Base-by-base conservation (phyloP, 1,139 yeast genomes). In the Candida frijolesensis region DNA sequence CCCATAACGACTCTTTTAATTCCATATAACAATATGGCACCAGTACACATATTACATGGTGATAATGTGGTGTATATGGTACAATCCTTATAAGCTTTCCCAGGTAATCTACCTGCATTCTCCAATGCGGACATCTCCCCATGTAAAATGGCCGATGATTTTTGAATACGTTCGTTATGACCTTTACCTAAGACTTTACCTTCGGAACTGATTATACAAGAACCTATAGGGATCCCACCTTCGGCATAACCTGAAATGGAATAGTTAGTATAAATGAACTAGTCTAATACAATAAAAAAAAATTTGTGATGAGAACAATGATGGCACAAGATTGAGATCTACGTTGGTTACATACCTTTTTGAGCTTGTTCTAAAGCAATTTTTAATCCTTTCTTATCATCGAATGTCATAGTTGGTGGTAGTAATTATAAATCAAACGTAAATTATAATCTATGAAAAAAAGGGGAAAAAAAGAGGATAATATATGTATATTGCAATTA, bases 11-110 rank as follows among this genome's bases (percentile, higher is more conserved):
- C 87, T 57, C 97, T 77, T 59, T 85, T 84, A 57, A 92, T 79
- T 35, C 96, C 96, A 69, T 91, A 92, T 77, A 92, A 76, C 50
- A 92, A 64, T 58, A 95, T 89, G 14, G 97, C 96, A 16, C 98
- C 98, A 7, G 96, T 82, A 64, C 98, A 92, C 97, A 92, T 92
- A 58, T 85, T 78, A 67, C 98, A 92, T 2, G 98, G 97, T 6
- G 96, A 88, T 57, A 92, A 74, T 0, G 97, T 89, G 42, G 97
- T 90, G 70, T 91, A 92, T 84, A 92, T 83, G 57, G 86, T 87
- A 69, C 85, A 85, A 62, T 75, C 80, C 71, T 78, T 88, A 76
- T 87, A 87, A 25, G 77, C 78, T 35, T 73, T 72, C 4, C 89
- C 92, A 18, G 81, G 80, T 50, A 92, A 76, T 61, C 97, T 81